Base-by-base conservation (phyloP, 2,329 filamentous ascomycete genomes). In the Ophiocordyceps sinensis region DNA sequence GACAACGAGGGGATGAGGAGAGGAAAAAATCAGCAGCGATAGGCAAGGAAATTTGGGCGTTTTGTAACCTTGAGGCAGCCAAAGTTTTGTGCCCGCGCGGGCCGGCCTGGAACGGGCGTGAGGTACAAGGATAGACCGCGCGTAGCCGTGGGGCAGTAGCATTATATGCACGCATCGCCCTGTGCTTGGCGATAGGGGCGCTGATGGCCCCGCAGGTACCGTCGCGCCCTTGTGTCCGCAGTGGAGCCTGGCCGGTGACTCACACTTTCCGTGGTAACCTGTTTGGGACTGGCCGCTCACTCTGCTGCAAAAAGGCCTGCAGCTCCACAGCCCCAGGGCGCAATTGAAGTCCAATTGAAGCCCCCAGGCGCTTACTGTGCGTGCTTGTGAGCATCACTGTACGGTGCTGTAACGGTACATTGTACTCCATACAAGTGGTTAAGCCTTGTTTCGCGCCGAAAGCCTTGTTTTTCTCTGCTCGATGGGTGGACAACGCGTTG, bases 21-120 rank as follows among this genome's bases (percentile, higher is more conserved):
- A 53, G 49, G 53, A 42, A 47, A 42, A 45, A 36, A 15, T 13
- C 45, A 44, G 50, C 45, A 44, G 23, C 9, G 19, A 19, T 19
- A 40, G 34, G 43, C 31, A 38, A 14, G 51, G 52, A 51, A 54
- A 50, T 44, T 42, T 44, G 43, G 50, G 47, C 54, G 42, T 50
- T 65, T 62, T 67, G 62, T 67, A 63, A 60, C 60, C 64, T 58
- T 65, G 62, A 68, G 65, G 65, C 65, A 67, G 57, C 61, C 59
- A 66, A 46, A 40, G 28, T 42, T 44, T 26, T 3, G 23, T 41
- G 38, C 43, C 45, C 37, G 43, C 39, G 38, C 43, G 47, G 47
- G 44, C 39, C 28, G 39, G 37, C 35, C 40, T 32, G 38, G 35
- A 37, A 43, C 45, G 28, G 45, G 43, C 2, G 2, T 1, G 14